Evolutionary conservation across 805 yeast species (phyloP).

Genomic region (Spathaspora sp.): DNA sequence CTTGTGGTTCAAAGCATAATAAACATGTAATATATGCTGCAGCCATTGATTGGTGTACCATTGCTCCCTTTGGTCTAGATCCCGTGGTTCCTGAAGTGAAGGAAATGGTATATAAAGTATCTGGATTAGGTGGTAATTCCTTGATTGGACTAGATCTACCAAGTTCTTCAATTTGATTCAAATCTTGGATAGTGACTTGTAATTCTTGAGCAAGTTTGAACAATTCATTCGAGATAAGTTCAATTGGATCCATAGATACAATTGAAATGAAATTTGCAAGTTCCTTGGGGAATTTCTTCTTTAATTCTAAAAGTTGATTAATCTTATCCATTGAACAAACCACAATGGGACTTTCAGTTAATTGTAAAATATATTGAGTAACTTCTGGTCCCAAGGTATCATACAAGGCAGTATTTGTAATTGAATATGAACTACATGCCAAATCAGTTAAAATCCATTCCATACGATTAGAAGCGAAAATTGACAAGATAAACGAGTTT

Average conservation of each 20-base stretch:
- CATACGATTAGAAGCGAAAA: constrained; percentile 30
- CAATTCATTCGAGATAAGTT: constrained; percentile 11
- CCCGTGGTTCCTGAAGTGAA: constrained; percentile 68
- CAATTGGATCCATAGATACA: constrained; percentile 49
- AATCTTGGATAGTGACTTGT: constrained; percentile 27
- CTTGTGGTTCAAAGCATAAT: constrained; percentile 6
- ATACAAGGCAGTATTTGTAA: constrained; percentile 38
- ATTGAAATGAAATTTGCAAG: constrained; percentile 46
- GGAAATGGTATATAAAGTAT: constrained; percentile 36
- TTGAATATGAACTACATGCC: constrained; percentile 27
- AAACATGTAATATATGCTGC: constrained; percentile 14
- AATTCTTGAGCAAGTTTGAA: constrained; percentile 18
- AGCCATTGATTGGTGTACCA: constrained; percentile 31
- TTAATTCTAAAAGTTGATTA: constrained; percentile 41
- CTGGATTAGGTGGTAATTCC: constrained; percentile 27
- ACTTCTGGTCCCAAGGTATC: constrained; percentile 37
- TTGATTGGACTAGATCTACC: constrained; percentile 36
- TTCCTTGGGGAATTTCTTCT: constrained; percentile 21
- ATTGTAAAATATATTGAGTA: constrained; percentile 29
- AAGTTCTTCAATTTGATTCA: constrained; percentile 24
- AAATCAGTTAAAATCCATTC: constrained; percentile 39
- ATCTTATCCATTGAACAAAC: constrained; percentile 53
- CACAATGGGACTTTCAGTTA: constrained; percentile 41
- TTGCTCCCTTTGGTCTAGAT: constrained; percentile 70
- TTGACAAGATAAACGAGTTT: constrained; percentile 28